phyloP scores from a whole-genome alignment of 1,139 yeast species.

The Blastobotrys buckinghamii region DNA sequence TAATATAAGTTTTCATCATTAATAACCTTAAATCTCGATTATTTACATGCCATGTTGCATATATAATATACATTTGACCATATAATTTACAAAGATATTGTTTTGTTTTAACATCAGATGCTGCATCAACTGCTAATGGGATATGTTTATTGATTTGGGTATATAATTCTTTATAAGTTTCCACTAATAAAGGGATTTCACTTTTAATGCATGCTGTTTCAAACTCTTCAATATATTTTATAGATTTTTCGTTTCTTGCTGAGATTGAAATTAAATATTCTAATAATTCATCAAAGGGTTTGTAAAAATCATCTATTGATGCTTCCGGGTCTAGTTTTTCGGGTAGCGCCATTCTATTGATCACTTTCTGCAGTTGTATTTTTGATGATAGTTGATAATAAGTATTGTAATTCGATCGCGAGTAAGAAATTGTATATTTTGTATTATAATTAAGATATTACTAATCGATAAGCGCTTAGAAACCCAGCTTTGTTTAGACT shows the following conservation, averaged over 20 bases:
- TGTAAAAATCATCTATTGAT: background rate
- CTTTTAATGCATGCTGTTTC: background rate
- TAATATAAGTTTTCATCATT: background rate
- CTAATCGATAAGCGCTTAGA: too few relatives aligned
- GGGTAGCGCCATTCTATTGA: background rate
- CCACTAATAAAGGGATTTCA: background rate
- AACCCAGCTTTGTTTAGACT: too few relatives aligned
- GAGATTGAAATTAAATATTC: background rate
- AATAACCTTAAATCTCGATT: background rate
- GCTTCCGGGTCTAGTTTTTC: background rate
- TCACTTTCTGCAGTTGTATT: too few relatives aligned
- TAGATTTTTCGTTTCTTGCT: background rate
- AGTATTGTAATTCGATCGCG: too few relatives aligned
- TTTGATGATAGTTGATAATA: too few relatives aligned
- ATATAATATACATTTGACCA: background rate
- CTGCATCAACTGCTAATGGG: constrained; percentile 1
- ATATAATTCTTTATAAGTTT: background rate
- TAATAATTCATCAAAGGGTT: constrained; percentile 3
- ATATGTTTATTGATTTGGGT: background rate
- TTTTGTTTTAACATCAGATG: background rate
- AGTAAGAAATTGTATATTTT: too few relatives aligned
- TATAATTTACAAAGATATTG: background rate
- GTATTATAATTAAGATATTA: too few relatives aligned
- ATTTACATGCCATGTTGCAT: background rate
- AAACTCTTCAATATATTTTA: background rate